These are phyloP conservation scores for Schizochytrium sp. DNA, from an alignment of 108 stramenopile species.

Conservation along the genomic window DNA sequence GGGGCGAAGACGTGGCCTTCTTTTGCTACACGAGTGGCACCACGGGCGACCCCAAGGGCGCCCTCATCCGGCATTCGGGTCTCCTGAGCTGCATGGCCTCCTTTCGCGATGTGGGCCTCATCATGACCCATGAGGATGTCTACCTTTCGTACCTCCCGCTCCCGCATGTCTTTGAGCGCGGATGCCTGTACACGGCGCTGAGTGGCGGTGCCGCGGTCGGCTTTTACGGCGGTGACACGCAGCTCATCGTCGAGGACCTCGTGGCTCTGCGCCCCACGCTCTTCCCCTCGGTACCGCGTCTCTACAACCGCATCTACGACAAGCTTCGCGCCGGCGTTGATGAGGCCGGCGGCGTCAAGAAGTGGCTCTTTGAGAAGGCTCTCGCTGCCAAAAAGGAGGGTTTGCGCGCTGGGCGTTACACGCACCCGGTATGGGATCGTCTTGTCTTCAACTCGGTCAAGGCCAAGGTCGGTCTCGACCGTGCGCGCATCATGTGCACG, in stretches of 20 bases:
- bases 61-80: constrained; percentile 68
- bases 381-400: constrained; percentile 68
- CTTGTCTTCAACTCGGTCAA: constrained; percentile 85
- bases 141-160: constrained; percentile 88
- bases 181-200: constrained; percentile 53
- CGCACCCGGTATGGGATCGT: constrained; percentile 76
- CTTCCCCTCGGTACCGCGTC: constrained; percentile 78
- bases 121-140: constrained; percentile 51
- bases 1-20: constrained; percentile 63
- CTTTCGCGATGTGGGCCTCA: background rate
- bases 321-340: constrained; percentile 74
- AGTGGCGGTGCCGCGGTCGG: constrained; percentile 61
- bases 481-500: constrained; percentile 69
- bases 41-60: constrained; percentile 79
- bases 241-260: constrained; percentile 71
- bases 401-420: constrained; percentile 50
- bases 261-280: constrained; percentile 78
- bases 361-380: constrained; percentile 77
- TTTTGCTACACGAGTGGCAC: constrained; percentile 57
- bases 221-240: constrained; percentile 73
- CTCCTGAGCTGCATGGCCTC: constrained; percentile 18
- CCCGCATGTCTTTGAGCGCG: constrained; percentile 89
- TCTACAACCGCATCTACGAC: constrained; percentile 87
- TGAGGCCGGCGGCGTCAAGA: constrained; percentile 72
- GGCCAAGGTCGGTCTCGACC: constrained; percentile 74